A percentile compares a stretch with the other conserved stretches of the same genome.
Conservation (phyloP, 2,329 filamentous ascomycete species). For the Chlorencoelia australis region DNA sequence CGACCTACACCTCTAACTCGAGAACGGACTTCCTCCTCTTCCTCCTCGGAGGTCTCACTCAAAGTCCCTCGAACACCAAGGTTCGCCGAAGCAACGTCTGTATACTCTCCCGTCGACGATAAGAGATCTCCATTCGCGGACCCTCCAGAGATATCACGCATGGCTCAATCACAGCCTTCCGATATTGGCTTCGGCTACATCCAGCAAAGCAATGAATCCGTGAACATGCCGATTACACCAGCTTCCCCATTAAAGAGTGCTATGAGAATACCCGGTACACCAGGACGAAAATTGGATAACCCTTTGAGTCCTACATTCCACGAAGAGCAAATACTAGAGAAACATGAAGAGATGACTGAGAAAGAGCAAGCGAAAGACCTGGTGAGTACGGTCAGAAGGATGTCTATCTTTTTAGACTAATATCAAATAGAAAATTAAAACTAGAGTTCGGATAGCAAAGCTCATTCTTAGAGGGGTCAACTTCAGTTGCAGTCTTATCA, state of each 20-base stretch:
- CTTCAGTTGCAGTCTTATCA: constrained; percentile 93
- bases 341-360: constrained; percentile 70
- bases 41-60: constrained; percentile 31
- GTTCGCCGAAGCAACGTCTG: constrained; percentile 71
- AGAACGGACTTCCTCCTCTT: constrained; percentile 33
- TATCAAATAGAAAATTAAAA: constrained; percentile 71
- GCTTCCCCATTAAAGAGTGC: constrained; percentile 81
- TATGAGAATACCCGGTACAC: constrained; percentile 76
- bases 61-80: constrained; percentile 66
- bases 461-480: constrained; percentile 90
- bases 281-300: constrained; percentile 61
- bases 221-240: constrained; percentile 57
- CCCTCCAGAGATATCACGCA: constrained; percentile 44
- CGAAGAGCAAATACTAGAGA: constrained; percentile 80
- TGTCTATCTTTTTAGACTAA: constrained; percentile 19
- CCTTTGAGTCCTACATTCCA: constrained; percentile 84
- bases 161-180: constrained; percentile 60
- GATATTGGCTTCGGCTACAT: constrained; percentile 94
- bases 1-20: constrained; percentile 19
- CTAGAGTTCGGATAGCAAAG: constrained; percentile 84
- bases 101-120: constrained; percentile 64
- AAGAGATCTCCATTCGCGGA: constrained; percentile 48
- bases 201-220: constrained; percentile 39
- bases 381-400: constrained; percentile 44
- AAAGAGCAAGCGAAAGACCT: constrained; percentile 80